Evolutionary conservation across 2,329 filamentous ascomycete genomes (phyloP).

Genomic region (Penicillium rolfsii): DNA sequence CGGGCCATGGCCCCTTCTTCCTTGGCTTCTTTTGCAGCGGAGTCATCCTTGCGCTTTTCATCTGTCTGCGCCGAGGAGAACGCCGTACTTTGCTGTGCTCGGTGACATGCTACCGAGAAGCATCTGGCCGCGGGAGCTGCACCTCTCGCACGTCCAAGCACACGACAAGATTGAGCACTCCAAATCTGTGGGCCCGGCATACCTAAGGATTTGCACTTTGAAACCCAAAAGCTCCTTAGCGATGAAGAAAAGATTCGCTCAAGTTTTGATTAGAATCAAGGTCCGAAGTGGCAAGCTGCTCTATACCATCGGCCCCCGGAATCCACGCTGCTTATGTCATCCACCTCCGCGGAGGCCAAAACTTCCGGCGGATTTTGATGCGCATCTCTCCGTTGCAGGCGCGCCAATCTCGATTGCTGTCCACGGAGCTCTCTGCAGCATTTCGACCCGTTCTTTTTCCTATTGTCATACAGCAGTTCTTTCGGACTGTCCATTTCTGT

Average conservation of each 20-base stretch:
- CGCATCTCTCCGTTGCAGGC: slow-evolving; percentile 17
- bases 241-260: not conserved
- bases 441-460: not conserved
- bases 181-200: slow-evolving; percentile 31
- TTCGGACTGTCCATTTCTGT: slow-evolving; percentile 1
- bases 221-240: not conserved
- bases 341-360: slow-evolving; percentile 38
- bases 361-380: slow-evolving; percentile 26
- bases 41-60: slow-evolving; percentile 16
- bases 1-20: slow-evolving; percentile 60
- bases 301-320: not conserved
- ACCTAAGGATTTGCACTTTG: not conserved
- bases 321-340: slow-evolving; percentile 33
- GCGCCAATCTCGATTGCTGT: slow-evolving; percentile 15
- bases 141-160: slow-evolving; percentile 19
- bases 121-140: slow-evolving; percentile 19
- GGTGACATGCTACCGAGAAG: slow-evolving; percentile 31
- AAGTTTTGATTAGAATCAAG: not conserved
- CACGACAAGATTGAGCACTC: slow-evolving; percentile 19
- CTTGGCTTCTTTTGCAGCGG: slow-evolving; percentile 33
- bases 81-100: slow-evolving; percentile 31
- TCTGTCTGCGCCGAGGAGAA: slow-evolving; percentile 21
- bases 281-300: not conserved
- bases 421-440: slow-evolving; percentile 18
- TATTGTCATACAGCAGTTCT: not conserved